Conservation (phyloP, 108 stramenopile species). For the Fragilaria crotonensis region DNA sequence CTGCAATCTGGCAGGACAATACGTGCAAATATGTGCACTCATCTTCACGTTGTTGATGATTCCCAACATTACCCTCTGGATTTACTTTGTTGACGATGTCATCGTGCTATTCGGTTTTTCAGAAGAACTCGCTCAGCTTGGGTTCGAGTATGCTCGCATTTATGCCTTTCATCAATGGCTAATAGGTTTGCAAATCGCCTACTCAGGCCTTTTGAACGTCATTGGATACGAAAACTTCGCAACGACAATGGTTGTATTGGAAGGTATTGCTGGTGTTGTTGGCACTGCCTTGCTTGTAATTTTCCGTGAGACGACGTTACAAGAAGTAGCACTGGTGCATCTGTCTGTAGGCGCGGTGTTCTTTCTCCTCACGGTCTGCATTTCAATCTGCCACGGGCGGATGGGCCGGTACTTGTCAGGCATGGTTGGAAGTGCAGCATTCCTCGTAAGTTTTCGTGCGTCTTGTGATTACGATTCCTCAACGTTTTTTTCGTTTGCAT, state of each 20-base stretch:
- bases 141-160: slow-evolving; percentile 21
- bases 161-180: slow-evolving; percentile 27
- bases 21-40: slow-evolving; percentile 35
- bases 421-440: not conserved
- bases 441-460: not conserved
- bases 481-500: no score
- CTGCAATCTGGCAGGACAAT: slow-evolving; percentile 30
- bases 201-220: slow-evolving; percentile 36
- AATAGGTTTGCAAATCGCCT: slow-evolving; percentile 22
- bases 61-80: slow-evolving; percentile 36
- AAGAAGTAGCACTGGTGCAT: not conserved
- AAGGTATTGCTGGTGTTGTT: not conserved
- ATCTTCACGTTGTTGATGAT: slow-evolving; percentile 24
- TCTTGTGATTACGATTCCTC: no score
- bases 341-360: not conserved
- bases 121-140: slow-evolving; percentile 19
- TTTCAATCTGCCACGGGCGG: not conserved
- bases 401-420: not conserved
- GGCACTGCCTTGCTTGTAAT: not conserved
- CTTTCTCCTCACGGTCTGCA: not conserved
- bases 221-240: slow-evolving; percentile 38
- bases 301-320: not conserved
- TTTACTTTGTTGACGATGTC: slow-evolving; percentile 28
- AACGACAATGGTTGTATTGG: not conserved
- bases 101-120: slow-evolving; percentile 32